Conservation (phyloP, 2,329 filamentous ascomycete species). For the Fusarium neocosmosporiellum region DNA sequence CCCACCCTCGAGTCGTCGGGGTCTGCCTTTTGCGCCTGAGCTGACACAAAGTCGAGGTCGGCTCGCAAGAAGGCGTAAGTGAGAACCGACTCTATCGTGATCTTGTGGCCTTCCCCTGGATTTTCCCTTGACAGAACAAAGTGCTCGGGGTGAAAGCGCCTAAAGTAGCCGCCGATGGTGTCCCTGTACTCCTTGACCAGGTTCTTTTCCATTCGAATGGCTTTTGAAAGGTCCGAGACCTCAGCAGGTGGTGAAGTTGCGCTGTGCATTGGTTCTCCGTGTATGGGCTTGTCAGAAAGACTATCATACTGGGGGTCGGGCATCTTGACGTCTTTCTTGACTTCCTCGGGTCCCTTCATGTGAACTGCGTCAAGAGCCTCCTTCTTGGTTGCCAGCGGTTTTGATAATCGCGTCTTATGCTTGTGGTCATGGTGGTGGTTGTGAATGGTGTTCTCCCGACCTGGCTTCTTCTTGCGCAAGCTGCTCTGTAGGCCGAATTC, state of each 20-base stretch:
- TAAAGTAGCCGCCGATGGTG: slow-evolving; percentile 93
- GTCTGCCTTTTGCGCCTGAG: slow-evolving; percentile 85
- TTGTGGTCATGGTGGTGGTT: slow-evolving; percentile 37
- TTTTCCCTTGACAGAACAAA: slow-evolving; percentile 64
- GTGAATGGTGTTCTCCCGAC: slow-evolving; percentile 39
- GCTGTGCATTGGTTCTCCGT: slow-evolving; percentile 52
- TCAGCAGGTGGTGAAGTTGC: slow-evolving; percentile 60
- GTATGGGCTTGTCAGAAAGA: slow-evolving; percentile 50
- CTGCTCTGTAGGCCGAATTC: slow-evolving; percentile 84
- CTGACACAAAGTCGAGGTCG: slow-evolving; percentile 92
- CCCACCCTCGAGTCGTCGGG: slow-evolving; percentile 75
- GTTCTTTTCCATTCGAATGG: slow-evolving; percentile 74
- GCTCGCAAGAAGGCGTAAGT: slow-evolving; percentile 94
- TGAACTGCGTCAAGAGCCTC: slow-evolving; percentile 52
- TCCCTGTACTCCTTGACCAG: slow-evolving; percentile 83
- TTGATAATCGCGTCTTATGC: slow-evolving; percentile 25
- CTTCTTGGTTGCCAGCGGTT: slow-evolving; percentile 36
- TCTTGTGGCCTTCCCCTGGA: slow-evolving; percentile 49
- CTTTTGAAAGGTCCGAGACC: slow-evolving; percentile 67
- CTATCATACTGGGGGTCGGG: slow-evolving; percentile 48
- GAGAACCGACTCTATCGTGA: slow-evolving; percentile 80
- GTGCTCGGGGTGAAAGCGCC: slow-evolving; percentile 85
- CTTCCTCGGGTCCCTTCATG: slow-evolving; percentile 62
- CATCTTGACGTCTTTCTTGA: slow-evolving; percentile 51
- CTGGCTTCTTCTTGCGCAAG: slow-evolving; percentile 62